Percentiles rank a stretch among this genome's conserved stretches.
phyloP scores from a whole-genome alignment of 169 alveolate species.

The Plasmodium fragile region DNA sequence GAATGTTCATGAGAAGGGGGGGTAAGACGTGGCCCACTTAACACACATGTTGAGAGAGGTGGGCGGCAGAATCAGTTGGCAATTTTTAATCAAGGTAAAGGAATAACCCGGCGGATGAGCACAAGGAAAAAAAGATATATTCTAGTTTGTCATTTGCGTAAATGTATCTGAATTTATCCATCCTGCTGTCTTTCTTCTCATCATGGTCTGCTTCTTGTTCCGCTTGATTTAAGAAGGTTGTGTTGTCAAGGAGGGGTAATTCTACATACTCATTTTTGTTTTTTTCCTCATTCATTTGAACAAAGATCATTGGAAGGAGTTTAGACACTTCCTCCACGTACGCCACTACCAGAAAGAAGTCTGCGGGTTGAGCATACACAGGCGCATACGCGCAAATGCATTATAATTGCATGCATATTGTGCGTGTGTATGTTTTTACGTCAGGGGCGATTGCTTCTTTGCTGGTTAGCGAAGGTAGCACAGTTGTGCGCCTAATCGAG shows the following conservation, averaged over 20 bases:
- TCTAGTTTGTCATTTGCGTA: constrained; percentile 32
- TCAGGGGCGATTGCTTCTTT: background rate
- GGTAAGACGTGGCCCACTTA: background rate
- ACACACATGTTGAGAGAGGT: background rate
- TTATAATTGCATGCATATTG: background rate
- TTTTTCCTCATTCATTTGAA: constrained; percentile 1
- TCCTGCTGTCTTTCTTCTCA: background rate
- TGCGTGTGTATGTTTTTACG: background rate
- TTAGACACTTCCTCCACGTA: constrained; percentile 72
- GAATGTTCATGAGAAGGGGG: background rate
- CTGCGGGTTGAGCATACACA: constrained; percentile 4
- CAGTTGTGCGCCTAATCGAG: background rate
- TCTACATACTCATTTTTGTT: constrained; percentile 29
- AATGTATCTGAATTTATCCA: constrained; percentile 39
- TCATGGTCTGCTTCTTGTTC: constrained; percentile 22
- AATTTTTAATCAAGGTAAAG: background rate
- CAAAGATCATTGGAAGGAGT: constrained; percentile 37
- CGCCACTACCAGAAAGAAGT: constrained; percentile 66
- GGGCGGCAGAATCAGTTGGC: background rate
- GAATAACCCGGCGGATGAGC: constrained; percentile 74
- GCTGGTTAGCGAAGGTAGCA: background rate
- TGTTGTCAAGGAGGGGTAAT: constrained; percentile 32
- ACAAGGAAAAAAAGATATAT: constrained; percentile 60
- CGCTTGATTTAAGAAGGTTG: background rate
- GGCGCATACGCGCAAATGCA: background rate